Conservation (phyloP, 306 rosid genomes). For the Cyamopsis tetragonoloba region DNA sequence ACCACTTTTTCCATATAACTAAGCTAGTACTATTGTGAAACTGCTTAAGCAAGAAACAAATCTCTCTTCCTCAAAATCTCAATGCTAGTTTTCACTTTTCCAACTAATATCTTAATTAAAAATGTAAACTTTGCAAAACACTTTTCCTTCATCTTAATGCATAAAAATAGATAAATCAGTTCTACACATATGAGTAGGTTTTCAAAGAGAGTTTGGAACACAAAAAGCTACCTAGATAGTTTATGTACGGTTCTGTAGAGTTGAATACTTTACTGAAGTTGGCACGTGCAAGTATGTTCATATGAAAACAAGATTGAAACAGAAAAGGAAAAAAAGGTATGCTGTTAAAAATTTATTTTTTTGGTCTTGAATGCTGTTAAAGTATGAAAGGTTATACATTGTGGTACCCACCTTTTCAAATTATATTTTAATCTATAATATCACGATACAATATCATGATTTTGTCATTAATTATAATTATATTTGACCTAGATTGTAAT, state of each 20-base stretch:
- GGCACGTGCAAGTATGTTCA: not conserved
- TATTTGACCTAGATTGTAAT: too few relatives aligned
- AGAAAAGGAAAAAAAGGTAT: not conserved
- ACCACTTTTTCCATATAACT: not conserved
- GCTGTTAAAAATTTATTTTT: too few relatives aligned
- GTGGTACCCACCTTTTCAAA: too few relatives aligned
- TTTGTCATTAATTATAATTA: too few relatives aligned
- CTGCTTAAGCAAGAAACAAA: slow-evolving; percentile 24
- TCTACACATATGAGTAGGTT: not conserved
- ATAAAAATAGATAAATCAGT: not conserved
- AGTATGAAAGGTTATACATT: too few relatives aligned
- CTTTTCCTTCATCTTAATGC: not conserved
- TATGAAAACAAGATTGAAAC: not conserved
- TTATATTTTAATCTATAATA: too few relatives aligned
- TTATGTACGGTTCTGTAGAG: not conserved
- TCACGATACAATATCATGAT: too few relatives aligned
- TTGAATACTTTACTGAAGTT: not conserved
- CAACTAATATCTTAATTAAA: not conserved
- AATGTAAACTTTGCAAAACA: not conserved
- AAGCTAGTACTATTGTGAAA: slow-evolving; percentile 3
- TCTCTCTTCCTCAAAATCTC: not conserved
- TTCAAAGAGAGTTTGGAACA: not conserved
- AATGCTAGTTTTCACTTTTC: not conserved
- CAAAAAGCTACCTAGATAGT: not conserved
- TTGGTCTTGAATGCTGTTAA: too few relatives aligned